Conservation (phyloP, 2,329 filamentous ascomycete species). For the Cladosporium sp. region DNA sequence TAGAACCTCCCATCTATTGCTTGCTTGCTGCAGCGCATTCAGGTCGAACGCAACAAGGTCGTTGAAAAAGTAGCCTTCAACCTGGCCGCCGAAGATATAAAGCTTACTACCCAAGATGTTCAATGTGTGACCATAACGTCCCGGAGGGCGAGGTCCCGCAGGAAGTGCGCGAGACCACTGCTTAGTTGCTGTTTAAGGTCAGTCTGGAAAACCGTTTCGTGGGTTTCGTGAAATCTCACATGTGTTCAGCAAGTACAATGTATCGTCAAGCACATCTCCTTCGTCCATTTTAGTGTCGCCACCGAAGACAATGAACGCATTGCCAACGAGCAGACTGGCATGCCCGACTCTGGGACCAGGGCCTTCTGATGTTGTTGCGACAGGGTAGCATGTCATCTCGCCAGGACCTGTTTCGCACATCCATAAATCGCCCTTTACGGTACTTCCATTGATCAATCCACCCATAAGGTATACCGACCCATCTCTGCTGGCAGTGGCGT, state of each 20-base stretch:
- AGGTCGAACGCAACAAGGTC: slow-evolving; percentile 92
- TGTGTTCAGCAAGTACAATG: slow-evolving; percentile 92
- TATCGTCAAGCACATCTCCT: slow-evolving; percentile 85
- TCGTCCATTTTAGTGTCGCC: slow-evolving; percentile 98
- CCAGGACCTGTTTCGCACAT: slow-evolving; percentile 84
- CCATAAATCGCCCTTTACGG: slow-evolving; percentile 96
- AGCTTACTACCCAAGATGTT: slow-evolving; percentile 97
- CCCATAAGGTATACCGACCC: slow-evolving; percentile 98
- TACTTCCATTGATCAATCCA: slow-evolving; percentile 88
- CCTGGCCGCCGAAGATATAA: slow-evolving; percentile 95
- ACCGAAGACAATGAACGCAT: slow-evolving; percentile 98
- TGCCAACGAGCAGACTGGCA: slow-evolving; percentile 88
- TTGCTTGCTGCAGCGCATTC: slow-evolving; percentile 85
- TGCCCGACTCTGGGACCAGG: slow-evolving; percentile 94
- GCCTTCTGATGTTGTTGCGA: slow-evolving; percentile 87
- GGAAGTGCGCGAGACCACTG: slow-evolving; percentile 96
- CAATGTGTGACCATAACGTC: slow-evolving; percentile 90
- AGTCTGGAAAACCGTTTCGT: slow-evolving; percentile 18
- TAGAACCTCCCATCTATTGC: slow-evolving; percentile 93
- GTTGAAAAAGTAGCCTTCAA: slow-evolving; percentile 97
- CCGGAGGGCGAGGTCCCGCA: slow-evolving; percentile 76
- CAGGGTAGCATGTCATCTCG: slow-evolving; percentile 83
- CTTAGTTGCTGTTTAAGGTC: slow-evolving; percentile 67
- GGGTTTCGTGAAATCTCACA: slow-evolving; percentile 61
- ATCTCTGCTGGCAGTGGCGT: slow-evolving; percentile 87